phyloP scores from a whole-genome alignment of 768 basidiomycete species.

The Leccinum fibrillosum region DNA sequence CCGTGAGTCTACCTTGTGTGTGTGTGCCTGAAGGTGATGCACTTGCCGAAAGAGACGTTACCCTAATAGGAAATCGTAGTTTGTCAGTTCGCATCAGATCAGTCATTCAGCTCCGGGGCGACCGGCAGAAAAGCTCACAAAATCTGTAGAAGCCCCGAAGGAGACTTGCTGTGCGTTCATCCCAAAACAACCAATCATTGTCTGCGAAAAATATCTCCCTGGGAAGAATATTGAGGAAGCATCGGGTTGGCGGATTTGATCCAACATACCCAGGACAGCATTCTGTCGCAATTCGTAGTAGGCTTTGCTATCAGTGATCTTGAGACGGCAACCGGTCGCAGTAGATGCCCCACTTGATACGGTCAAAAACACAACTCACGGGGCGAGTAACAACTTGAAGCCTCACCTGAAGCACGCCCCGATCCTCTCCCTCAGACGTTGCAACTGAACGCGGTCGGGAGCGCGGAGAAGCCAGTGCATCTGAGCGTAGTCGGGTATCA shows the following conservation, averaged over 20 bases:
- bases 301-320: conserved; percentile 38
- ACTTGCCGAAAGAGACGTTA: conserved; percentile 66
- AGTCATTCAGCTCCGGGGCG: not conserved
- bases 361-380: conserved; percentile 6
- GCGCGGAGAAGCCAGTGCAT: conserved; percentile 75
- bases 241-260: not conserved
- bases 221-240: conserved; percentile 5
- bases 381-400: not conserved
- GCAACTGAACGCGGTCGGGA: conserved; percentile 55
- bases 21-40: conserved; percentile 11
- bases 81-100: conserved; percentile 1
- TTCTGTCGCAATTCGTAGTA: conserved; percentile 65
- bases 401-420: conserved; percentile 70
- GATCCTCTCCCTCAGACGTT: conserved; percentile 54
- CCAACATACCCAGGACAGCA: conserved; percentile 43
- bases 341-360: conserved; percentile 57
- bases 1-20: conserved; percentile 12
- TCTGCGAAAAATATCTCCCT: conserved; percentile 55
- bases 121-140: conserved; percentile 45
- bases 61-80: conserved; percentile 45
- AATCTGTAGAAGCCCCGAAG: conserved; percentile 69
- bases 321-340: conserved; percentile 57
- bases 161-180: conserved; percentile 34
- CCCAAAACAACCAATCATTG: conserved; percentile 44
- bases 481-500: conserved; percentile 80